phyloP scores from a whole-genome alignment of 306 rosid species.

The Ormosia semicastrata region DNA sequence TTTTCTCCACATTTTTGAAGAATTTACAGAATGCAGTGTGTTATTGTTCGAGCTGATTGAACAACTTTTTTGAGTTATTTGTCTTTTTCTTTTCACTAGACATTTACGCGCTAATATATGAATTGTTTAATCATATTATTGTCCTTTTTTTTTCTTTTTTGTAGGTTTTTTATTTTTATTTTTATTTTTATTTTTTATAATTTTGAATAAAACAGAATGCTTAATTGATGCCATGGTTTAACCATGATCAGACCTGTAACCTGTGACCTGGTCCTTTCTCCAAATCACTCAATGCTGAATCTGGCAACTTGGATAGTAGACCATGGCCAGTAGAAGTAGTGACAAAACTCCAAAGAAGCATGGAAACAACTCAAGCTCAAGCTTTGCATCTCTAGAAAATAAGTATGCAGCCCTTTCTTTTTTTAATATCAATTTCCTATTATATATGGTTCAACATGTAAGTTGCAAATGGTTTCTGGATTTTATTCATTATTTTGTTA shows the following conservation, averaged over 20 bases:
- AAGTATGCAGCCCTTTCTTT: slow-evolving; percentile 16
- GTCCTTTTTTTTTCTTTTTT: too few species aligned
- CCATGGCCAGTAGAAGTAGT: slow-evolving; percentile 24
- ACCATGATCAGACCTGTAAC: slow-evolving; percentile 10
- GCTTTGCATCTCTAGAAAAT: background rate
- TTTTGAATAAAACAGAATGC: background rate
- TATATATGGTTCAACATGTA: background rate
- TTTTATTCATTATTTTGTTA: background rate
- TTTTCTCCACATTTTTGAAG: too few species aligned
- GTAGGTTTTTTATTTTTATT: too few species aligned
- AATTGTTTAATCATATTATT: background rate
- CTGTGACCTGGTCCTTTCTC: background rate
- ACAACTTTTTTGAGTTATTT: too few species aligned
- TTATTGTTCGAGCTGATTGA: too few species aligned
- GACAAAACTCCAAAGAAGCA: slow-evolving; percentile 34
- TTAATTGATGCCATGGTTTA: background rate
- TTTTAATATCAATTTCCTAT: background rate
- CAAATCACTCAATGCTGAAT: background rate
- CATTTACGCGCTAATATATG: background rate
- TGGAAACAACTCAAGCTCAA: slow-evolving; percentile 17
- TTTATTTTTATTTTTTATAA: too few species aligned
- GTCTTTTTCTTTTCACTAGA: too few species aligned
- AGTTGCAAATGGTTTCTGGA: background rate
- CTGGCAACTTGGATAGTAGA: slow-evolving; percentile 1
- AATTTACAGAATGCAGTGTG: too few species aligned